Percentiles rank a stretch among this genome's conserved stretches.
Evolutionary conservation across 1,284 basidiomycete species (phyloP).

Genomic region (Schizophyllum amplum): DNA sequence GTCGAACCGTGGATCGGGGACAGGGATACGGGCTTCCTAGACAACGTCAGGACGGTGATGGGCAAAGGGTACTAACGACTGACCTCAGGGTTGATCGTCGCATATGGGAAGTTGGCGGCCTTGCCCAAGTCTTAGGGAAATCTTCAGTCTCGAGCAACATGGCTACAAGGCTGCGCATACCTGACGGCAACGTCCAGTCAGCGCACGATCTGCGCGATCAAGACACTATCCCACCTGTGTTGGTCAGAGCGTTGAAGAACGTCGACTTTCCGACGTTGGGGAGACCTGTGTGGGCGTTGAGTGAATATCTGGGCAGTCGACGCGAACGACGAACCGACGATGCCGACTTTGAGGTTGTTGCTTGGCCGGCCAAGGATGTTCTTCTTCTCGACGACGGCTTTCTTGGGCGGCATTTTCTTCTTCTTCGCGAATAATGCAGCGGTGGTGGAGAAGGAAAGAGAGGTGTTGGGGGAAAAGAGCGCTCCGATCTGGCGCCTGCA

Average conservation of each 20-base stretch:
- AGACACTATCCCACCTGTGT: slow-evolving; percentile 50
- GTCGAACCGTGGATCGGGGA: slow-evolving; percentile 93
- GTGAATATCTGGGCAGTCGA: slow-evolving; percentile 10
- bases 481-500: background rate
- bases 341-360: slow-evolving; percentile 94
- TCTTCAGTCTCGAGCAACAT: slow-evolving; percentile 1
- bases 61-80: slow-evolving; percentile 7
- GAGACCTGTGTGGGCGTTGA: slow-evolving; percentile 45
- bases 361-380: slow-evolving; percentile 79
- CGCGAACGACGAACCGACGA: slow-evolving; percentile 72
- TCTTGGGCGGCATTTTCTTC: slow-evolving; percentile 86
- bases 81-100: slow-evolving; percentile 85
- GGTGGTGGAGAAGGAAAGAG: background rate
- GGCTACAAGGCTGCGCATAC: background rate
- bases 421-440: slow-evolving; percentile 11
- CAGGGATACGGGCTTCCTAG: slow-evolving; percentile 86
- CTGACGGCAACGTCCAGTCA: background rate
- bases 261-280: slow-evolving; percentile 95
- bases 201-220: background rate
- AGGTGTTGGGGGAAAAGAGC: background rate
- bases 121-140: slow-evolving; percentile 77
- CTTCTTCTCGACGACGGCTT: slow-evolving; percentile 72
- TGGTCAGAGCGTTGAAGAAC: slow-evolving; percentile 92
- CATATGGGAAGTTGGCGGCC: slow-evolving; percentile 98
- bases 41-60: background rate